phyloP scores from a whole-genome alignment of 1,284 basidiomycete genomes.

The Mycena sp. region DNA sequence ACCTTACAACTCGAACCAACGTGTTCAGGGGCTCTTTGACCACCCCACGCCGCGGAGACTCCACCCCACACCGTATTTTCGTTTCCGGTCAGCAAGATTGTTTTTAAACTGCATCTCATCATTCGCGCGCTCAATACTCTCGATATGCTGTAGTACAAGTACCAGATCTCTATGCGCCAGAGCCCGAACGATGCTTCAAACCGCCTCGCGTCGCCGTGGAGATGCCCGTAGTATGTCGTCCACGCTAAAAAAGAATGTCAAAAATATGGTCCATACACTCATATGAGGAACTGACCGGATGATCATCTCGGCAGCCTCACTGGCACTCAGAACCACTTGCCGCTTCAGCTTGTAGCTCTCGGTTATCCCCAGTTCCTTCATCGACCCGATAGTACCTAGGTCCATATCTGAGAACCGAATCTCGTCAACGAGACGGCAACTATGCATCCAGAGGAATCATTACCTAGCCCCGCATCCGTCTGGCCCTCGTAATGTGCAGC shows the following conservation, averaged over 20 bases:
- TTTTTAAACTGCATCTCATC: no score
- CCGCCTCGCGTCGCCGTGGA: slow-evolving; percentile 72
- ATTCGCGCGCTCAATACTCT: no score
- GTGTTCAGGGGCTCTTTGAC: no score
- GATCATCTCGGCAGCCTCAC: slow-evolving; percentile 99
- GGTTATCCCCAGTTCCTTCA: slow-evolving; percentile 89
- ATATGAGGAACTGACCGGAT: slow-evolving; percentile 72
- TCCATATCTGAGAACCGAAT: slow-evolving; percentile 80
- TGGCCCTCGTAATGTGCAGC: slow-evolving; percentile 96
- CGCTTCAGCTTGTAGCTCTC: slow-evolving; percentile 98
- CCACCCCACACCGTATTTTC: no score
- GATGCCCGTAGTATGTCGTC: slow-evolving; percentile 76
- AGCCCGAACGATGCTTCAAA: no score
- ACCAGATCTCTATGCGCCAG: no score
- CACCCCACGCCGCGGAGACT: no score
- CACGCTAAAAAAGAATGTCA: slow-evolving; percentile 57
- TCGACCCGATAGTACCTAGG: slow-evolving; percentile 85
- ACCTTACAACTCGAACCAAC: no score
- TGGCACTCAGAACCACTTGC: slow-evolving; percentile 94
- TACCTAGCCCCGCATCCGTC: slow-evolving; percentile 86
- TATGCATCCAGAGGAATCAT: slow-evolving; percentile 37
- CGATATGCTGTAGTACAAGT: no score
- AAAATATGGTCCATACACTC: slow-evolving; percentile 5
- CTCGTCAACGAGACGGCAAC: neutral
- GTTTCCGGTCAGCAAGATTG: no score